Evolutionary conservation across 345 rosid species (phyloP).

Genomic region (Eucalyptus coolabah): DNA sequence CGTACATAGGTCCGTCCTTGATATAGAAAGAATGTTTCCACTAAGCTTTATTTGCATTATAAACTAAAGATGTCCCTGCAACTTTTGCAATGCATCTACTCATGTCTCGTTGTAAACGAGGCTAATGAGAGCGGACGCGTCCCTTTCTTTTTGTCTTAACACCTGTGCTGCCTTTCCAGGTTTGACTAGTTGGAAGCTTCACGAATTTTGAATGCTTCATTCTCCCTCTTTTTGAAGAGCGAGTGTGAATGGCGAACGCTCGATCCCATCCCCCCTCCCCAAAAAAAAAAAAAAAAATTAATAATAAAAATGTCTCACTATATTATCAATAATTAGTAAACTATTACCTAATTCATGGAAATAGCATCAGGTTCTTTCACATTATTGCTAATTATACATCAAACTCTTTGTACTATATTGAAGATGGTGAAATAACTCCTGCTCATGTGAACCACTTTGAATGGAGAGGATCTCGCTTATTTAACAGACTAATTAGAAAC

Average conservation of each 20-base stretch:
- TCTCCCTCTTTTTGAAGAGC: not conserved
- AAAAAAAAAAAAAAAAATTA: too few species aligned
- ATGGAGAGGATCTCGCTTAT: not conserved
- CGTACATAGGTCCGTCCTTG: not conserved
- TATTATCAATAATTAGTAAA: not conserved
- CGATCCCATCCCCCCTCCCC: not conserved
- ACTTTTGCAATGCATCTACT: not conserved
- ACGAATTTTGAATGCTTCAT: not conserved
- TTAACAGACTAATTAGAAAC: not conserved
- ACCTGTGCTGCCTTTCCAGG: not conserved
- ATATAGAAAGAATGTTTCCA: not conserved
- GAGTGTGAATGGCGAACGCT: not conserved
- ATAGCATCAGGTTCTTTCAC: not conserved
- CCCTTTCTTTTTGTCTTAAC: not conserved
- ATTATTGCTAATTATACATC: not conserved
- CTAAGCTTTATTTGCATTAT: not conserved
- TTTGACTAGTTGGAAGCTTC: not conserved
- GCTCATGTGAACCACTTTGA: not conserved
- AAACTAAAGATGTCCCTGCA: not conserved
- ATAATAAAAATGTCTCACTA: not conserved
- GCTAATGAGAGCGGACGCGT: not conserved
- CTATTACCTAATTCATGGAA: not conserved
- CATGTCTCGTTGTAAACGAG: not conserved
- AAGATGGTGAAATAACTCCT: not conserved
- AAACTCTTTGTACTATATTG: not conserved